Evolutionary conservation across 805 yeast genomes (phyloP).

Genomic region (Candida verbasci): DNA sequence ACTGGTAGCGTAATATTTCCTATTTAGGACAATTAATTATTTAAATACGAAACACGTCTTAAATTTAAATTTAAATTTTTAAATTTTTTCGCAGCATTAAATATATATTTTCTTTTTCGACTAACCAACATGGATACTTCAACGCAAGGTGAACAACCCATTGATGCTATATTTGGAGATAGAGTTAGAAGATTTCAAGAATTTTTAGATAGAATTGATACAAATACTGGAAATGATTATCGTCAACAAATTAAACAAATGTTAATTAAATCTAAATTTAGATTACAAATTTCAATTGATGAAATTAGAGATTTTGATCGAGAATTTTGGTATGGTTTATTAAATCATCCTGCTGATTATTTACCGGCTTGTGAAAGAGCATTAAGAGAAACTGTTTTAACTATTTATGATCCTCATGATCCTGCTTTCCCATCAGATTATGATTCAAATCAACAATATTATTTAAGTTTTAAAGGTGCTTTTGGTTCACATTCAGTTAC

Average conservation of each 20-base stretch:
- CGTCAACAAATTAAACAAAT: constrained; percentile 66
- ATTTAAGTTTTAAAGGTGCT: constrained; percentile 81
- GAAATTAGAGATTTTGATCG: constrained; percentile 82
- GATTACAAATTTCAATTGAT: constrained; percentile 76
- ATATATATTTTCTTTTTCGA: constrained; percentile 2
- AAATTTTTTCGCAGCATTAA: constrained; percentile 5
- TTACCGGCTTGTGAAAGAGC: constrained; percentile 90
- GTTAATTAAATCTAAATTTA: constrained; percentile 59
- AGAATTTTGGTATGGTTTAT: constrained; percentile 70
- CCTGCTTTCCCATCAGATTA: constrained; percentile 45
- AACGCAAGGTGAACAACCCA: constrained; percentile 25
- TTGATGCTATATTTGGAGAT: constrained; percentile 61
- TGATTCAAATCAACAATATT: constrained; percentile 60
- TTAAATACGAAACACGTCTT: too few species aligned
- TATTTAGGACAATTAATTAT: too few species aligned
- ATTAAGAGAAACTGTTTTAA: constrained; percentile 69
- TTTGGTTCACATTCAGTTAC: constrained; percentile 85
- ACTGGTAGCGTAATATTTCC: too few species aligned
- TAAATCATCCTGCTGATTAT: constrained; percentile 75
- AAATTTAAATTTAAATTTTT: too few species aligned
- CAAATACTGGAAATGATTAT: constrained; percentile 53
- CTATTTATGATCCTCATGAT: constrained; percentile 62
- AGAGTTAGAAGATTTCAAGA: constrained; percentile 87
- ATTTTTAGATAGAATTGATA: constrained; percentile 57
- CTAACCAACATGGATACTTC: constrained; percentile 2